A percentile compares a stretch with the other conserved stretches of the same genome.
phyloP scores from a whole-genome alignment of 140 eudicot genomes.

The Stevia rebaudiana region DNA sequence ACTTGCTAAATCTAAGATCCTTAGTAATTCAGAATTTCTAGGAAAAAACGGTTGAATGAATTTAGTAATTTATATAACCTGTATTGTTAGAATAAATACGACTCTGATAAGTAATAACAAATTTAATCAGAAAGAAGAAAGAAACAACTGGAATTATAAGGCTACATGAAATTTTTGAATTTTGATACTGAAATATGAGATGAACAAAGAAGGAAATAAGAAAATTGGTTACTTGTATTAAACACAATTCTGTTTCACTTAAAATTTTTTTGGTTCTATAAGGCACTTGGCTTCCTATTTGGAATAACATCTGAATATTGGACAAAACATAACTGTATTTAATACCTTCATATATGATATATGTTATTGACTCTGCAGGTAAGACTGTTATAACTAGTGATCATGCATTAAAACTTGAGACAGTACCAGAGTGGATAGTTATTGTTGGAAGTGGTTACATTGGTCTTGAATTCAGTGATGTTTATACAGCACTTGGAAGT shows the following conservation, averaged over 20 bases:
- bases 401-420: conserved; percentile 88
- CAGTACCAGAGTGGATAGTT: conserved; percentile 95
- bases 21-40: background rate
- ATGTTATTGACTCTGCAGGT: conserved; percentile 48
- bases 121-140: background rate
- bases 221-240: conserved; percentile 7
- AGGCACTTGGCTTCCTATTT: conserved; percentile 5
- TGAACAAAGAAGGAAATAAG: background rate
- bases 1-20: conserved; percentile 1
- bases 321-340: conserved; percentile 5
- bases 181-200: background rate
- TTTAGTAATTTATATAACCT: background rate
- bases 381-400: conserved; percentile 97
- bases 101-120: background rate
- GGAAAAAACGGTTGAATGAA: background rate
- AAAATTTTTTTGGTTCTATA: background rate
- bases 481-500: conserved; percentile 98
- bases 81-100: background rate
- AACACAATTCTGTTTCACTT: background rate
- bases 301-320: background rate
- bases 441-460: conserved; percentile 99
- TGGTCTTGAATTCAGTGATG: conserved; percentile 99
- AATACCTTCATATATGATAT: conserved; percentile 4
- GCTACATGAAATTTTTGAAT: background rate
- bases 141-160: background rate